These are phyloP conservation scores for Acaromyces ingoldii DNA, from an alignment of 1,284 basidiomycete genomes.

Conservation along the genomic window DNA sequence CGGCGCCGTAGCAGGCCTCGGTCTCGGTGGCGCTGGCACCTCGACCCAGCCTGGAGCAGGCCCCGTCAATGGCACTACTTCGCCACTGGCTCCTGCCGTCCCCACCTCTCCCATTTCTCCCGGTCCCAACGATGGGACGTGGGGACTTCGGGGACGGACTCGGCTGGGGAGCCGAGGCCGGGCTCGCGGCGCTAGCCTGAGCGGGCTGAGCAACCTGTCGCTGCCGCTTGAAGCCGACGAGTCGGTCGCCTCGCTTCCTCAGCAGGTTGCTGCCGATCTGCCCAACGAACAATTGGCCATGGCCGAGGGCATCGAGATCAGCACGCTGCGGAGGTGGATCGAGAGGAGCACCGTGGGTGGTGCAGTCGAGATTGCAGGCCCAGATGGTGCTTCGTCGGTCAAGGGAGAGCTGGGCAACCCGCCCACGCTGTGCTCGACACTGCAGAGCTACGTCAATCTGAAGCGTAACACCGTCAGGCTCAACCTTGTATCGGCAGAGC, in stretches of 20 bases:
- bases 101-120: constrained; percentile 9
- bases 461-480: constrained; percentile 43
- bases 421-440: constrained; percentile 35
- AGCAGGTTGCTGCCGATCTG: too few species aligned
- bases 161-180: constrained; percentile 36
- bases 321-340: constrained; percentile 34
- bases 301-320: constrained; percentile 39
- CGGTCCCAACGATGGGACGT: background rate
- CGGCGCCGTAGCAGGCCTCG: constrained; percentile 24
- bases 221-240: constrained; percentile 25
- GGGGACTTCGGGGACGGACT: background rate
- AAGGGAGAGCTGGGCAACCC: constrained; percentile 10
- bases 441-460: constrained; percentile 45
- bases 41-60: too few species aligned
- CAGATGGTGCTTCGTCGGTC: background rate
- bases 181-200: constrained; percentile 37
- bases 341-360: constrained; percentile 19
- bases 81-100: too few species aligned
- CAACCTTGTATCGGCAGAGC: background rate
- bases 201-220: constrained; percentile 20
- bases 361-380: background rate
- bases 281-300: constrained; percentile 17
- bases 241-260: constrained; percentile 23
- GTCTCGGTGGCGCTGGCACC: constrained; percentile 4
- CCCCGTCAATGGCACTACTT: too few species aligned